These are phyloP conservation scores for Penicillium coprophilum DNA, from an alignment of 495 filamentous ascomycete genomes.

Conservation along the genomic window DNA sequence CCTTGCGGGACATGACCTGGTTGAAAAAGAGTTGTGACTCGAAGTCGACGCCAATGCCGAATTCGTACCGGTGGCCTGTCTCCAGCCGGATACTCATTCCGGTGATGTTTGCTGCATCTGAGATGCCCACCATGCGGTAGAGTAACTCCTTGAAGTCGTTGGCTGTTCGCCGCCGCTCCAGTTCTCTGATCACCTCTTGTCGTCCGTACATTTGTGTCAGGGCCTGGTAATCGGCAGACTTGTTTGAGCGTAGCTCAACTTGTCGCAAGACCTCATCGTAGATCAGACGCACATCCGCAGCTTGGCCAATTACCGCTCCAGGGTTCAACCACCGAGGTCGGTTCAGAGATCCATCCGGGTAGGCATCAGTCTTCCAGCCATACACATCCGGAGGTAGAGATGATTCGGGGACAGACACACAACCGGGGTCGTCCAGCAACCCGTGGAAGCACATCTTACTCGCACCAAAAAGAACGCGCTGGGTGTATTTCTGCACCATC, in stretches of 20 bases:
- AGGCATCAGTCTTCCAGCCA: slow-evolving; percentile 53
- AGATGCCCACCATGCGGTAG: slow-evolving; percentile 42
- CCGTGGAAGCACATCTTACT: slow-evolving; percentile 57
- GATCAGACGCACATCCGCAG: slow-evolving; percentile 50
- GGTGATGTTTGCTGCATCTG: slow-evolving; percentile 49
- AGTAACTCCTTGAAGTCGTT: slow-evolving; percentile 48
- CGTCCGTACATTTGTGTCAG: slow-evolving; percentile 58
- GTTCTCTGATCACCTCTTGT: slow-evolving; percentile 57
- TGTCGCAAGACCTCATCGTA: slow-evolving; percentile 47
- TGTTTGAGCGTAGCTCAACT: slow-evolving; percentile 39
- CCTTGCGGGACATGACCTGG: slow-evolving; percentile 40
- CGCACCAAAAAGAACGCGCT: slow-evolving; percentile 60
- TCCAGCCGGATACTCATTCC: slow-evolving; percentile 39
- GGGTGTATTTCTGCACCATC: slow-evolving; percentile 49
- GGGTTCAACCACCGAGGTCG: slow-evolving; percentile 55
- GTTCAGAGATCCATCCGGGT: slow-evolving; percentile 39
- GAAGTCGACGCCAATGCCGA: slow-evolving; percentile 58
- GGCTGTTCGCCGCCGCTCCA: slow-evolving; percentile 43
- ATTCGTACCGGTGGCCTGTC: slow-evolving; percentile 52
- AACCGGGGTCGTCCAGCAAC: slow-evolving; percentile 48
- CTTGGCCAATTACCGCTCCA: slow-evolving; percentile 53
- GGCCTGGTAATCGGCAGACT: slow-evolving; percentile 47
- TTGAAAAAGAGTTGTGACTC: slow-evolving; percentile 56
- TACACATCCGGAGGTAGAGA: slow-evolving; percentile 57
- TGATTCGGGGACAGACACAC: slow-evolving; percentile 54